These are phyloP conservation scores for Rhizopogon vesiculosus DNA, from an alignment of 768 basidiomycete genomes.

Conservation along the genomic window DNA sequence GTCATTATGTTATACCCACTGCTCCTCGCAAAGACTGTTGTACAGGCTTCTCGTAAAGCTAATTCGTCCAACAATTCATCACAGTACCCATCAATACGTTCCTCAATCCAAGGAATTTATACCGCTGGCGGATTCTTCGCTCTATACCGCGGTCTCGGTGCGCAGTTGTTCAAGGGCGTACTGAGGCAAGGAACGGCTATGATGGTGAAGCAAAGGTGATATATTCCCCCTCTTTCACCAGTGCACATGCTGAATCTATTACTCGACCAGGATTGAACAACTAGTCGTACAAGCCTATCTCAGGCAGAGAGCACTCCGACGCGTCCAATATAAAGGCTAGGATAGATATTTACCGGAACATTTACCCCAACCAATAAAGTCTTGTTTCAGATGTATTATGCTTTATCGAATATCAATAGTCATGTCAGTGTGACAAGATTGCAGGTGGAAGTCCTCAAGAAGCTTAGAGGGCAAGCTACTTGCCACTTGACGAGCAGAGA, in stretches of 20 bases:
- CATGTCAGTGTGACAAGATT: too few relatives aligned
- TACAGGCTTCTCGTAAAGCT: conserved; percentile 34
- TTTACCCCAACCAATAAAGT: background rate
- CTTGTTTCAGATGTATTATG: background rate
- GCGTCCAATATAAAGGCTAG: background rate
- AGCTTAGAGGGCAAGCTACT: conserved; percentile 23
- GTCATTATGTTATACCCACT: conserved; percentile 49
- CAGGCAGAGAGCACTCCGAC: conserved; percentile 4
- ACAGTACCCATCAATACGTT: conserved; percentile 3
- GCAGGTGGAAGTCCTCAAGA: too few relatives aligned
- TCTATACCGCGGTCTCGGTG: conserved; percentile 49
- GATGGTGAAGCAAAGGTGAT: conserved; percentile 51
- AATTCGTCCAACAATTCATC: conserved; percentile 10
- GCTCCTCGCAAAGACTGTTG: conserved; percentile 54
- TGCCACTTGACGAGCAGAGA: background rate
- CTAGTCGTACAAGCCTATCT: conserved; percentile 11
- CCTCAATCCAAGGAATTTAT: conserved; percentile 12
- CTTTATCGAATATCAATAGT: background rate
- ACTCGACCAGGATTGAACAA: conserved; percentile 11
- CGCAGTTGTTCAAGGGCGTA: conserved; percentile 50
- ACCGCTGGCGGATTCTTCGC: conserved; percentile 27
- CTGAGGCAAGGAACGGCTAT: conserved; percentile 55
- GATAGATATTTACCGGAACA: background rate
- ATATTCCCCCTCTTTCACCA: background rate
- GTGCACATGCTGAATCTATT: background rate